Evolutionary conservation across 2,329 filamentous ascomycete genomes (phyloP).

Genomic region (Diplocarpon mali): DNA sequence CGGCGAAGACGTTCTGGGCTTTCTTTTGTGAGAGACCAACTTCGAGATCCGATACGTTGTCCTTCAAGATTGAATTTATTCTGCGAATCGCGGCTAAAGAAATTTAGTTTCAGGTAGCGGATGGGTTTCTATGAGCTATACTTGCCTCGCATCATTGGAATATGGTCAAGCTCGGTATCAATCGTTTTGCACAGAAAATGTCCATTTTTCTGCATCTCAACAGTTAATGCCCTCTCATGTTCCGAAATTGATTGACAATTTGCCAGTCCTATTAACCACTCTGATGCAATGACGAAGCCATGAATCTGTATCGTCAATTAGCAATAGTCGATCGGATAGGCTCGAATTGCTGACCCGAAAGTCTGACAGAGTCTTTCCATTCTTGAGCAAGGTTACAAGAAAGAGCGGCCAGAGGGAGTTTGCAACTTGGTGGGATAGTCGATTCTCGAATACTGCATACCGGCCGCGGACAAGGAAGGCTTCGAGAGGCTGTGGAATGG

Average conservation of each 20-base stretch:
- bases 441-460: constrained; percentile 26
- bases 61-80: constrained; percentile 12
- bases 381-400: constrained; percentile 37
- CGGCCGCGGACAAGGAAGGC: constrained; percentile 14
- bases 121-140: neutral
- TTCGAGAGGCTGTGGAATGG: constrained; percentile 25
- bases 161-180: neutral
- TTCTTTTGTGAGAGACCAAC: constrained; percentile 12
- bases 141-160: constrained; percentile 9
- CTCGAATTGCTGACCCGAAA: constrained; percentile 18
- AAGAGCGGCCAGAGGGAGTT: constrained; percentile 41
- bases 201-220: constrained; percentile 25
- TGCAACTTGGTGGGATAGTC: constrained; percentile 35
- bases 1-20: constrained; percentile 11
- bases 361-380: constrained; percentile 32
- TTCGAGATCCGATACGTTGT: constrained; percentile 4
- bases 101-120: neutral
- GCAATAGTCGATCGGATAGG: neutral
- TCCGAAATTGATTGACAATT: constrained; percentile 28
- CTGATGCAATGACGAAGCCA: constrained; percentile 32
- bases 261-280: constrained; percentile 44
- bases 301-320: constrained; percentile 17
- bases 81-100: constrained; percentile 8
- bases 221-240: constrained; percentile 30
- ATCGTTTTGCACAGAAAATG: constrained; percentile 8